These are phyloP conservation scores for Luffa acutangula DNA, from an alignment of 306 rosid species.

Conservation along the genomic window DNA sequence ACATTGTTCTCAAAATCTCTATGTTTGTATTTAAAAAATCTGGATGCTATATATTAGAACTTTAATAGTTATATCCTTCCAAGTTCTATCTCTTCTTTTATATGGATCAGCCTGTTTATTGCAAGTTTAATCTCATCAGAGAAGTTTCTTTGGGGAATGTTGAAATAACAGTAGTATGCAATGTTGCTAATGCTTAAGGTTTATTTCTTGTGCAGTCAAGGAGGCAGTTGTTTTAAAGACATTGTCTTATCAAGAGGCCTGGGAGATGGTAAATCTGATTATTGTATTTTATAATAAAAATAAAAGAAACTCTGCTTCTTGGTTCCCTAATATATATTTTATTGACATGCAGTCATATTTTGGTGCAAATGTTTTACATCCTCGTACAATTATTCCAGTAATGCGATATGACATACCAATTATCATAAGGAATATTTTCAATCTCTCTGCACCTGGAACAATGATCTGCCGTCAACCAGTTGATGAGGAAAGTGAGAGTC, in stretches of 20 bases:
- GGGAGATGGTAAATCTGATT: conserved; percentile 85
- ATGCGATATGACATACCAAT: conserved; percentile 84
- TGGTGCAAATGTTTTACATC: conserved; percentile 99
- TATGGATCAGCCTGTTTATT: neutral
- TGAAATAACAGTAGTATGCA: neutral
- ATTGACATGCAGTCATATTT: conserved; percentile 74
- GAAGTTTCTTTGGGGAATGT: neutral
- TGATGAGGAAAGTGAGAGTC: conserved; percentile 36
- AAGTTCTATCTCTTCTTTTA: neutral
- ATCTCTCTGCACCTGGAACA: conserved; percentile 85
- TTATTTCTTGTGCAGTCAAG: conserved; percentile 57
- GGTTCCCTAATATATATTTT: conserved; percentile 19
- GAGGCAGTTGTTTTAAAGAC: conserved; percentile 92
- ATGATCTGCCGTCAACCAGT: conserved; percentile 58
- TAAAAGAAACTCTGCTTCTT: conserved; percentile 4
- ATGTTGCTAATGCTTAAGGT: conserved; percentile 12
- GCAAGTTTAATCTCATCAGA: neutral
- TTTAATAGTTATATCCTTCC: neutral
- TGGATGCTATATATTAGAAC: neutral
- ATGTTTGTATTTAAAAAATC: neutral
- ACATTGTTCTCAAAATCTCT: neutral
- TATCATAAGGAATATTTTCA: conserved; percentile 82
- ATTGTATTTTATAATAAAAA: neutral
- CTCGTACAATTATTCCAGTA: conserved; percentile 95
- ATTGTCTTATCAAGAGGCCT: conserved; percentile 94